Percentiles rank a stretch among this genome's conserved stretches.
Evolutionary conservation across 108 stramenopile genomes (phyloP).

Genomic region (Nitzschia inconspicua): DNA sequence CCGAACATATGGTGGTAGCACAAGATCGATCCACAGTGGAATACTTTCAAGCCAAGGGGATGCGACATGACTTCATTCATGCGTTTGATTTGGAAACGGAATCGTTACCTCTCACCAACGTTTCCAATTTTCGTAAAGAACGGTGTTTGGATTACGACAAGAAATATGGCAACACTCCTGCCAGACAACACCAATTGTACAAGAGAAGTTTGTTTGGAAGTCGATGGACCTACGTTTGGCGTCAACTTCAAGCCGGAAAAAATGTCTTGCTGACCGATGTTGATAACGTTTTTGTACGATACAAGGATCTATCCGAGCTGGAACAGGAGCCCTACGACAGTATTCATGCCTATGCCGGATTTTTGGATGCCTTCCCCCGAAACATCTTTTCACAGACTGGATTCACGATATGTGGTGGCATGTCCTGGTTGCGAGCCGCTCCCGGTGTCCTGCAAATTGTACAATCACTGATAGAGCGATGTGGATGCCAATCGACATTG

Average conservation of each 20-base stretch:
- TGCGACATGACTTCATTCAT: background rate
- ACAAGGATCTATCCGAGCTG: conserved; percentile 9
- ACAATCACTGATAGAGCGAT: conserved; percentile 27
- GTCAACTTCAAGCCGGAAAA: conserved; percentile 30
- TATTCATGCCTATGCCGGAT: conserved; percentile 38
- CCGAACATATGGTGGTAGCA: conserved; percentile 21
- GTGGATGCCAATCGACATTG: conserved; percentile 7
- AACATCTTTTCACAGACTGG: conserved; percentile 29
- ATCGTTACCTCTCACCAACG: background rate
- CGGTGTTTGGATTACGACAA: no score
- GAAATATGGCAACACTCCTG: no score
- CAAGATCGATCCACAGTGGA: conserved; percentile 9
- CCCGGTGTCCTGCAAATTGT: conserved; percentile 28
- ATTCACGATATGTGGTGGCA: conserved; percentile 47
- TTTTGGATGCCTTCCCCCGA: conserved; percentile 24
- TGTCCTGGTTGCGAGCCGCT: conserved; percentile 37
- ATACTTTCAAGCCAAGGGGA: background rate
- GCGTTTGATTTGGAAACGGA: background rate
- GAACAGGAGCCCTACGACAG: conserved; percentile 23
- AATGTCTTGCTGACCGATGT: conserved; percentile 44
- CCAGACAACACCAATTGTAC: no score
- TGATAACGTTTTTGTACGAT: conserved; percentile 41
- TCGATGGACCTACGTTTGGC: conserved; percentile 30
- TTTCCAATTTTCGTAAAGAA: background rate
- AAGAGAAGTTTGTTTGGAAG: conserved; percentile 18